A percentile compares a stretch with the other conserved stretches of the same genome.
phyloP scores from a whole-genome alignment of 345 rosid genomes.

The Gossypium stocksii region DNA sequence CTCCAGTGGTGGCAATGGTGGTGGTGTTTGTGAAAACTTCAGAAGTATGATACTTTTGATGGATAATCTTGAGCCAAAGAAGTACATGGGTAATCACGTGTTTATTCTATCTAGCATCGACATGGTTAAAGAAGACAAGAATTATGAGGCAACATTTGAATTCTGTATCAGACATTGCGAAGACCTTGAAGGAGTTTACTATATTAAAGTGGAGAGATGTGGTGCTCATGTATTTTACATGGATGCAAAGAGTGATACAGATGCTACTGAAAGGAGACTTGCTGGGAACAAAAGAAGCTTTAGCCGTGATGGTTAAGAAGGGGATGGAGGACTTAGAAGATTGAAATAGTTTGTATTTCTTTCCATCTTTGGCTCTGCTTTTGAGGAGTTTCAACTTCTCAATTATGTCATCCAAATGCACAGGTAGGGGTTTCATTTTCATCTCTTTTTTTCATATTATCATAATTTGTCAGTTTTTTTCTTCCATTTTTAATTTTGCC shows the following conservation, averaged over 20 bases:
- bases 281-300: background rate
- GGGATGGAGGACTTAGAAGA: background rate
- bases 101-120: background rate
- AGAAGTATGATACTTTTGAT: background rate
- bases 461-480: too few relatives aligned
- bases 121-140: background rate
- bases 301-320: background rate
- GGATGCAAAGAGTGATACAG: background rate
- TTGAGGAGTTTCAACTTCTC: background rate
- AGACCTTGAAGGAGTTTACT: too few relatives aligned
- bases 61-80: too few relatives aligned
- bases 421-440: too few relatives aligned
- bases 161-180: background rate
- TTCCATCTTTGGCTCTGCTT: too few relatives aligned
- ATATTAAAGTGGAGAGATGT: background rate
- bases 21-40: background rate
- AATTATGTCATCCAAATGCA: background rate
- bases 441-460: too few relatives aligned
- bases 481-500: too few relatives aligned
- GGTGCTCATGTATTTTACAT: background rate
- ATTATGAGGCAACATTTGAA: background rate
- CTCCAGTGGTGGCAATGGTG: background rate
- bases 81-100: conserved; percentile 20
- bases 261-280: too few relatives aligned
- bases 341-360: background rate